Evolutionary conservation across 176 grass and related monocot genomes (phyloP).

Genomic region (Urochloa ruziziensis): DNA sequence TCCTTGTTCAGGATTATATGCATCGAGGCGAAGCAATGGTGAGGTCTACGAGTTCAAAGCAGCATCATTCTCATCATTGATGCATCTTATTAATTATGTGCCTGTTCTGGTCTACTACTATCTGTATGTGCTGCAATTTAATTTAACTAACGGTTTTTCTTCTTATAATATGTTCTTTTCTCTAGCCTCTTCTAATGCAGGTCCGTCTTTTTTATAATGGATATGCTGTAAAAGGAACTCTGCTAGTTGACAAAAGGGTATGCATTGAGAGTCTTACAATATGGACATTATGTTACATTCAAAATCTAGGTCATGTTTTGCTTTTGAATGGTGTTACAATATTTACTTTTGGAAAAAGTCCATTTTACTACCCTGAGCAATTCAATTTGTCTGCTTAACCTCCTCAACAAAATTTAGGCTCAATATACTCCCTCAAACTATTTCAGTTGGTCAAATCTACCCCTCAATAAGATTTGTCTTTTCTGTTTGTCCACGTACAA

Average conservation of each 20-base stretch:
- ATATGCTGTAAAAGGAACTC: slow-evolving; percentile 70
- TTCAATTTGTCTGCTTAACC: too few relatives aligned
- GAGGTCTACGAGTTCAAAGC: slow-evolving; percentile 3
- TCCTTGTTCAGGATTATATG: neutral
- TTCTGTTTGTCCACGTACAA: too few relatives aligned
- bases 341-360: neutral
- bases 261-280: neutral
- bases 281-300: neutral
- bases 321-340: neutral
- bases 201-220: slow-evolving; percentile 78
- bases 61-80: neutral
- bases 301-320: neutral
- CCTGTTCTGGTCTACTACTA: neutral
- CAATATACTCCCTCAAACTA: too few relatives aligned
- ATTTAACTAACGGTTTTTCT: slow-evolving; percentile 7
- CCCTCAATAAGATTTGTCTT: too few relatives aligned
- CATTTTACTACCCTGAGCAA: too few relatives aligned
- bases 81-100: slow-evolving; percentile 13
- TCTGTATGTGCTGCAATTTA: neutral
- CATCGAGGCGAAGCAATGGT: slow-evolving; percentile 5
- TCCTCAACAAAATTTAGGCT: too few relatives aligned
- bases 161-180: neutral
- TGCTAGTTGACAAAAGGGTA: slow-evolving; percentile 64
- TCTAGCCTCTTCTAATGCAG: slow-evolving; percentile 85
- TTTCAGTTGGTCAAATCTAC: too few relatives aligned